phyloP scores from a whole-genome alignment of 2,329 filamentous ascomycete species.

The Talaromyces sp. region DNA sequence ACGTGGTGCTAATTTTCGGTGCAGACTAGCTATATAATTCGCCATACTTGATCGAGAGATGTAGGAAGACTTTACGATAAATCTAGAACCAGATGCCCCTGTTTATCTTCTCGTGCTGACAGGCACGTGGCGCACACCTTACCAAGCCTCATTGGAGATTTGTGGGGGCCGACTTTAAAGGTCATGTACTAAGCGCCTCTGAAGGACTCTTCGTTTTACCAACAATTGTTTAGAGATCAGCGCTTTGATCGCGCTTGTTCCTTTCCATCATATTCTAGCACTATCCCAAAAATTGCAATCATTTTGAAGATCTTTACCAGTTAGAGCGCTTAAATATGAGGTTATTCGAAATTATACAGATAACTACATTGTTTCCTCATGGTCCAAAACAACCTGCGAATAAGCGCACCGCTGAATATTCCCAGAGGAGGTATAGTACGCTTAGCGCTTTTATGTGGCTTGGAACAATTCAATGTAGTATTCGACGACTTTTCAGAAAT shows the following conservation, averaged over 20 bases:
- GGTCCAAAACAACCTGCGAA: not conserved
- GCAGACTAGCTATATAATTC: not conserved
- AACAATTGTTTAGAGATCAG: not conserved
- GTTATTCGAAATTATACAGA: not conserved
- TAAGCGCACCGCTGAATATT: not conserved
- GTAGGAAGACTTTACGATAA: not conserved
- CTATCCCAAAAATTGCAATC: not conserved
- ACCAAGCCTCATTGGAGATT: not conserved
- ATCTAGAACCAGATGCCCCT: not conserved
- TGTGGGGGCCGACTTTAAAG: not conserved
- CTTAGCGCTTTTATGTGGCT: not conserved
- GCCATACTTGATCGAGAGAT: not conserved
- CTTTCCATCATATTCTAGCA: not conserved
- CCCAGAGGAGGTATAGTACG: not conserved
- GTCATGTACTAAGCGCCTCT: not conserved
- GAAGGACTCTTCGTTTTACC: not conserved
- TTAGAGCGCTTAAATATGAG: not conserved
- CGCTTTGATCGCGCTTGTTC: not conserved
- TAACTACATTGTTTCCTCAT: not conserved
- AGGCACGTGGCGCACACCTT: not conserved
- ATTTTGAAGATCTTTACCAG: not conserved
- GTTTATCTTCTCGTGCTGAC: not conserved
- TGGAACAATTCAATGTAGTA: not conserved
- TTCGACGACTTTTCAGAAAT: not conserved
- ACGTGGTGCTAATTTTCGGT: not conserved